Percentiles rank a stretch among this genome's conserved stretches.
Conservation (phyloP, 1,284 basidiomycete genomes). For the Cryptococcus floricola region DNA sequence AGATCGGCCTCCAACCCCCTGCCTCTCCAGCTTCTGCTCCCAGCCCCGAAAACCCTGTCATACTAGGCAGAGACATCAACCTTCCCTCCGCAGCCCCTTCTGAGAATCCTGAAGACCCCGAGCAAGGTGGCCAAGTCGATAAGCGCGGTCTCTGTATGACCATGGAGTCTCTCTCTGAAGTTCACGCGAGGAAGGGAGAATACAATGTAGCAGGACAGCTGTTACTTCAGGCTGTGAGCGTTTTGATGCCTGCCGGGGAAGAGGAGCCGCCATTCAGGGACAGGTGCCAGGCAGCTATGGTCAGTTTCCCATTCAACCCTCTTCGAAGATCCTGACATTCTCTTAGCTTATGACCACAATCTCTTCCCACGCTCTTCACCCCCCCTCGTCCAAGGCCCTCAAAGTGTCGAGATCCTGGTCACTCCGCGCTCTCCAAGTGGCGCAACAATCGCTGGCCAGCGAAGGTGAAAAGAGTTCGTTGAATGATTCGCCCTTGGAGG, state of each 20-base stretch:
- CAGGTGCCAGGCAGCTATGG: conserved; percentile 43
- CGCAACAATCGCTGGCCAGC: conserved; percentile 32
- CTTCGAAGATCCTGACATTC: not conserved
- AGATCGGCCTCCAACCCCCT: conserved; percentile 24
- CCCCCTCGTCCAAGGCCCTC: conserved; percentile 33
- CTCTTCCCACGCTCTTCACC: conserved; percentile 41
- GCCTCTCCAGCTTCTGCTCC: not conserved
- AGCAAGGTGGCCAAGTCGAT: conserved; percentile 36
- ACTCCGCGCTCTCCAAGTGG: conserved; percentile 37
- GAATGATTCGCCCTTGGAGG: conserved; percentile 15
- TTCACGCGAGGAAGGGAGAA: conserved; percentile 42
- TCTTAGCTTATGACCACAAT: conserved; percentile 47
- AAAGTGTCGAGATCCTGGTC: conserved; percentile 44
- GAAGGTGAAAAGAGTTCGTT: conserved; percentile 4
- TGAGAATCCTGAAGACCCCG: conserved; percentile 15
- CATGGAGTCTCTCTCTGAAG: conserved; percentile 48
- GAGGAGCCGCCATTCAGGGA: conserved; percentile 29
- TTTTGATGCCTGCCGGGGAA: conserved; percentile 36
- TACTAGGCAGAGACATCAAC: conserved; percentile 38
- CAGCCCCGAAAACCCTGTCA: conserved; percentile 16
- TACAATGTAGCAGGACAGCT: conserved; percentile 42
- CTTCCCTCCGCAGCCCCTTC: conserved; percentile 16
- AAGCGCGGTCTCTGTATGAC: conserved; percentile 45
- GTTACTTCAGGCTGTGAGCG: conserved; percentile 44
- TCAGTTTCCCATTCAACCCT: conserved; percentile 9